Evolutionary conservation across 192 early-diverging fungal genomes (phyloP).

Genomic region (Bifiguratus adelaidae): DNA sequence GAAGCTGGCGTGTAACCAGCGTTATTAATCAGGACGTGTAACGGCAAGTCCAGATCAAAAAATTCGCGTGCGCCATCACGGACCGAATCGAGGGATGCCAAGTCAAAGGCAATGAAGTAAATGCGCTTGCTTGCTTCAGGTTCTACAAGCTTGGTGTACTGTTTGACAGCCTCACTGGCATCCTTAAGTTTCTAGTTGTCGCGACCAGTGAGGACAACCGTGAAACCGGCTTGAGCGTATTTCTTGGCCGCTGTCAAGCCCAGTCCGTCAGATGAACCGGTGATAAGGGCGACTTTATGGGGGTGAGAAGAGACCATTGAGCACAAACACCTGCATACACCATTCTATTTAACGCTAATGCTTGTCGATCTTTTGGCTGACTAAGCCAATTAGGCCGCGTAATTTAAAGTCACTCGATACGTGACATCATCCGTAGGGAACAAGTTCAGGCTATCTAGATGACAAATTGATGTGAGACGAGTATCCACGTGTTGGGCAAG

Average conservation of each 20-base stretch:
- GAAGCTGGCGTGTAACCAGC: not conserved
- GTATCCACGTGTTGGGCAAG: too few species aligned
- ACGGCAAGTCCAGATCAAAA: not conserved
- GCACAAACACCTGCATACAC: too few species aligned
- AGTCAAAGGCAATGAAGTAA: not conserved
- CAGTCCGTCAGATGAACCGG: slow-evolving; percentile 2
- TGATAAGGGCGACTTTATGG: not conserved
- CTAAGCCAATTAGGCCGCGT: too few species aligned
- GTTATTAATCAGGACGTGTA: slow-evolving; percentile 5
- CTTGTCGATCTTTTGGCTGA: too few species aligned
- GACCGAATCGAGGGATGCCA: not conserved
- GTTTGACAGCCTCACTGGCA: not conserved
- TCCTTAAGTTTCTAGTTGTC: not conserved
- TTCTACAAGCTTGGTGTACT: not conserved
- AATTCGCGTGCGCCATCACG: not conserved
- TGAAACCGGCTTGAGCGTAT: not conserved
- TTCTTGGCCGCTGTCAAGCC: not conserved
- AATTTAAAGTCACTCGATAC: too few species aligned
- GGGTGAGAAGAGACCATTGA: too few species aligned
- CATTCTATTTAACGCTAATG: too few species aligned
- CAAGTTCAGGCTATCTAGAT: too few species aligned
- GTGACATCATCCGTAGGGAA: too few species aligned
- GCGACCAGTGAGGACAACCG: not conserved
- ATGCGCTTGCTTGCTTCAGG: not conserved
- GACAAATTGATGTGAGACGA: too few species aligned